Conservation (phyloP, 1,284 basidiomycete genomes). For the Ustilago vetiveriae region DNA sequence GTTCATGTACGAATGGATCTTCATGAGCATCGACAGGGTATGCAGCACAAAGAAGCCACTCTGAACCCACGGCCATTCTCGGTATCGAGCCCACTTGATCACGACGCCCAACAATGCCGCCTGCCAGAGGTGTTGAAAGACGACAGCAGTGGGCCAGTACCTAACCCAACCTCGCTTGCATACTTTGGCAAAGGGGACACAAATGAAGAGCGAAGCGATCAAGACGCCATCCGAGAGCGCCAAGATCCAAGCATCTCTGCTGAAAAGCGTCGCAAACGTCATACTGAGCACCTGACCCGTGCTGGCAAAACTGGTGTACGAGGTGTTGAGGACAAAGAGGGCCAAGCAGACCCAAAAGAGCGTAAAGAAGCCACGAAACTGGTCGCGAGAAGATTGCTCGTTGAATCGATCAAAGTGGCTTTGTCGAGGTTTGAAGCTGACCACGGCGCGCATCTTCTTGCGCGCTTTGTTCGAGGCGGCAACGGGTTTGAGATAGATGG, state of each 20-base stretch:
- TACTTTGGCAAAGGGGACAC: slow-evolving; percentile 76
- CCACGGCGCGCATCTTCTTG: slow-evolving; percentile 57
- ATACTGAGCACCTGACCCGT: slow-evolving; percentile 81
- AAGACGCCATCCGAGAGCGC: slow-evolving; percentile 85
- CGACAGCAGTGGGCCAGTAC: slow-evolving; percentile 67
- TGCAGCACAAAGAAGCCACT: slow-evolving; percentile 95
- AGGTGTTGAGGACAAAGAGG: slow-evolving; percentile 61
- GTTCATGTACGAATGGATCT: slow-evolving; percentile 91
- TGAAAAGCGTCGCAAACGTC: slow-evolving; percentile 86
- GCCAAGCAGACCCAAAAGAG: slow-evolving; percentile 66
- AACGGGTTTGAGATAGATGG: slow-evolving; percentile 49
- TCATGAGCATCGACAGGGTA: slow-evolving; percentile 90
- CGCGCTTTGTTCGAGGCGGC: slow-evolving; percentile 28
- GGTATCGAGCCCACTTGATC: slow-evolving; percentile 59
- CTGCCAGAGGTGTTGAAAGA: slow-evolving; percentile 60
- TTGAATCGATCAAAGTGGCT: slow-evolving; percentile 61
- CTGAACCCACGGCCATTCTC: slow-evolving; percentile 96
- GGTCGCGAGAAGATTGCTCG: slow-evolving; percentile 31
- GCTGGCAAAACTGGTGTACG: slow-evolving; percentile 50
- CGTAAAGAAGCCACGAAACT: slow-evolving; percentile 65
- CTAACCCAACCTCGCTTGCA: slow-evolving; percentile 69
- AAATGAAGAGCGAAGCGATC: slow-evolving; percentile 78
- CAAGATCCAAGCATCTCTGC: slow-evolving; percentile 82
- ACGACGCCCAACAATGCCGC: slow-evolving; percentile 47
- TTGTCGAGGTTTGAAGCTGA: slow-evolving; percentile 52